Percentiles rank a stretch among this genome's conserved stretches.
These are phyloP conservation scores for Orbilia oligospora DNA, from an alignment of 2,329 filamentous ascomycete genomes.

Conservation along the genomic window DNA sequence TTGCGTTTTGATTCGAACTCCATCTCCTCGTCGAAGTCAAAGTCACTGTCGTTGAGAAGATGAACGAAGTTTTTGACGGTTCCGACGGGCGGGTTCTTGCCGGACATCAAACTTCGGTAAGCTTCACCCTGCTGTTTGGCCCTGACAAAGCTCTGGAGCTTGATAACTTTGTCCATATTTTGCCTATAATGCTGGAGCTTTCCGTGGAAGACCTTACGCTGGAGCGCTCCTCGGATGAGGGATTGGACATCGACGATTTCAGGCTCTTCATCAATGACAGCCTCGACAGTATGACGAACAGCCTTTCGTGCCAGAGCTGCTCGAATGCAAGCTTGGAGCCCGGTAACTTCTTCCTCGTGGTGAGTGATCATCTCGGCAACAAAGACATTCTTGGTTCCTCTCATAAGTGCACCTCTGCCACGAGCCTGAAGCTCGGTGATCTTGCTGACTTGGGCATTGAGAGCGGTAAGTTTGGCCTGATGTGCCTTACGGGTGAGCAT, in stretches of 20 bases:
- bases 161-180: conserved; percentile 99
- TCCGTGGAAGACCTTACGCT: conserved; percentile 73
- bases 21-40: conserved; percentile 98
- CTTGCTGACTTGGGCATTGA: conserved; percentile 64
- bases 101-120: conserved; percentile 89
- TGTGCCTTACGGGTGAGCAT: conserved; percentile 61
- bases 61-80: conserved; percentile 99
- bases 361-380: conserved; percentile 80
- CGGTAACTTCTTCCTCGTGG: conserved; percentile 74
- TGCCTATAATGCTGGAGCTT: conserved; percentile 89
- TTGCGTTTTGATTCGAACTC: conserved; percentile 96
- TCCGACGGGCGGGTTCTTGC: conserved; percentile 95
- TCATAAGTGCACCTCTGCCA: conserved; percentile 80
- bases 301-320: conserved; percentile 83
- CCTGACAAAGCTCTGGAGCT: conserved; percentile 96
- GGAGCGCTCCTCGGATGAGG: conserved; percentile 76
- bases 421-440: conserved; percentile 74
- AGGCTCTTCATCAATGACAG: conserved; percentile 88
- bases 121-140: conserved; percentile 96
- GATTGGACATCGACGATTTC: conserved; percentile 73
- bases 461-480: conserved; percentile 72
- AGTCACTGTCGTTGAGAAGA: conserved; percentile 96
- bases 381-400: conserved; percentile 75
- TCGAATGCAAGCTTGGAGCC: conserved; percentile 81
- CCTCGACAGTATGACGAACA: conserved; percentile 80